Evolutionary conservation across 2,329 filamentous ascomycete genomes (phyloP), one percentile per base, ranked within the genome.

Genomic region (Trichoderma oligosporum): DNA sequence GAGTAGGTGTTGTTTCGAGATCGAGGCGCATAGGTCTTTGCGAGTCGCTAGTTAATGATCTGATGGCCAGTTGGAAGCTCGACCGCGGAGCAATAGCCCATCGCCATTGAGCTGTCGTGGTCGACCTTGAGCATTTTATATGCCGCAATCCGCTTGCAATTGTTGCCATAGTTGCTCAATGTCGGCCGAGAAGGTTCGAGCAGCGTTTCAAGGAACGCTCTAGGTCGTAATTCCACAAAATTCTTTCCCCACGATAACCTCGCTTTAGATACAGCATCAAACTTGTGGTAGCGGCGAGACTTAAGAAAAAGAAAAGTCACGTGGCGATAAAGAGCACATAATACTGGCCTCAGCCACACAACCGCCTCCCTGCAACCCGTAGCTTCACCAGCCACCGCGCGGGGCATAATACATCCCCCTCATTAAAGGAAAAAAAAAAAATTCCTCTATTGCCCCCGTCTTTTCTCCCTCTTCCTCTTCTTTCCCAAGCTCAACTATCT

Each of bases 341-440:
- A 5, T 22, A 6, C 2, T n/a, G 16, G 11, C 7, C 20, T 29
- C 24, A 44, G 49, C 60, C 59, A 60, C 61, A 44, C 6, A 57
- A 38, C n/a, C n/a, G 0, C 16, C 29, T 39, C 41, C 14, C 59
- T 38, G 35, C n/a, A 29, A 45, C 47, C 55, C 60, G 64, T 63
- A 62, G 62, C 62, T 61, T 55, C 57, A 57, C 38, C 29, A 65
- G 64, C 62, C 64, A 64, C 63, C 38, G 66, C 65, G 71, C 68
- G 71, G 71, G 71, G 71, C 71, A 70, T 16, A 45, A 65, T 63
- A 63, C 64, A 63, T 61, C 63, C 61, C n/a, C 65, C 46, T 48
- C 39, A 49, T 59, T 61, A 64, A 72, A 73, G 73, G n/a, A n/a
- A 72, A 67, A 49, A 56, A 60, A 65, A 72, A 74, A 73, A 73